Conservation (phyloP, 768 basidiomycete genomes). For the Piloderma croceum region DNA sequence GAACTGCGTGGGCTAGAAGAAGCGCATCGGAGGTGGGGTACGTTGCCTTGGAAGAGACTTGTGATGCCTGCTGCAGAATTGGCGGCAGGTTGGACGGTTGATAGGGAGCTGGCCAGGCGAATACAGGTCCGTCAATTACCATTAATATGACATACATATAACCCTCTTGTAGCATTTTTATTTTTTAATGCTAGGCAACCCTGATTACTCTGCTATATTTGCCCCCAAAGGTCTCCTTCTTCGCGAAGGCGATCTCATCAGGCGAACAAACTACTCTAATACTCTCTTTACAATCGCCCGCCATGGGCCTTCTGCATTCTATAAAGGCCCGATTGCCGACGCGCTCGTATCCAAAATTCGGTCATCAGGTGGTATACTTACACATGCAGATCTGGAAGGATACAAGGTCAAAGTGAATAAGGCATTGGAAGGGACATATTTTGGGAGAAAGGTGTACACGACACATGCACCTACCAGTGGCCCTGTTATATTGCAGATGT, state of each 20-base stretch:
- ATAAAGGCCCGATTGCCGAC: slow-evolving; percentile 80
- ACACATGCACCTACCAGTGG: slow-evolving; percentile 83
- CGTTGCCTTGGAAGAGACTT: slow-evolving; percentile 69
- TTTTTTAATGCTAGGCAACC: slow-evolving; percentile 55
- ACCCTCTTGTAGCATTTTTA: slow-evolving; percentile 14
- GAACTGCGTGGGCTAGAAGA: slow-evolving; percentile 85
- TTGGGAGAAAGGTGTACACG: slow-evolving; percentile 76
- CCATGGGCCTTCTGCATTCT: slow-evolving; percentile 78
- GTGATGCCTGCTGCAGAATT: slow-evolving; percentile 71
- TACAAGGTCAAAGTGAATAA: slow-evolving; percentile 66
- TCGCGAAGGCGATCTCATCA: slow-evolving; percentile 68
- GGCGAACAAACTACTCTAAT: slow-evolving; percentile 65
- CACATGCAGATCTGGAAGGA: slow-evolving; percentile 62
- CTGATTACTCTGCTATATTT: slow-evolving; percentile 81
- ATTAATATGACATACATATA: not conserved
- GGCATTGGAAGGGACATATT: slow-evolving; percentile 76
- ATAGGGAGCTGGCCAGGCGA: slow-evolving; percentile 67
- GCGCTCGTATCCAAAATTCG: slow-evolving; percentile 67
- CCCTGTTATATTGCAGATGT: slow-evolving; percentile 83
- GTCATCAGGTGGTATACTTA: slow-evolving; percentile 74
- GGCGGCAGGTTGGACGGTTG: slow-evolving; percentile 76
- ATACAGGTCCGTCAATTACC: slow-evolving; percentile 39
- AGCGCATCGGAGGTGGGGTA: slow-evolving; percentile 80
- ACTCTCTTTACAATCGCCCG: slow-evolving; percentile 72
- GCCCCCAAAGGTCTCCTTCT: slow-evolving; percentile 70